Evolutionary conservation across 2,329 filamentous ascomycete genomes (phyloP), one percentile per base, ranked within the genome.

Genomic region (Claviceps paspali): DNA sequence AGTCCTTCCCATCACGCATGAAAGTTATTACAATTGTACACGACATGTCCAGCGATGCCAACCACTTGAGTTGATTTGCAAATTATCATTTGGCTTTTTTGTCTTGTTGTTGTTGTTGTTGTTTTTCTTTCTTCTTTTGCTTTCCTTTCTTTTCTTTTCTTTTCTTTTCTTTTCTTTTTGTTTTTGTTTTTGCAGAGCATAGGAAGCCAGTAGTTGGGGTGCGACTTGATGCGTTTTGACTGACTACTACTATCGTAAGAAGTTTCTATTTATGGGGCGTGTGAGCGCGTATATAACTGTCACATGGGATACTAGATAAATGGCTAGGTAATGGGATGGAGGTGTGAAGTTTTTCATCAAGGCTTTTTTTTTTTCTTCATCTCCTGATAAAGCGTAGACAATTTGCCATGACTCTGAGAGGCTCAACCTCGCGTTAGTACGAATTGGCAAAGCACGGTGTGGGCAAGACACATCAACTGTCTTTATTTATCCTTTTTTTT

Each of bases 21-120:
- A 39, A 33, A 19, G 39, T 40, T 36, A 41, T 35, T 33, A 32
- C 37, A 38, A 45, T 42, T 45, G 41, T 39, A 45, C 47, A 46
- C 7, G 43, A 38, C 45, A 46, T 45, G 38, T 47, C 40, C 38
- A 40, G 42, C 42, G 35, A 42, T 40, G 35, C 22, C 27, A 36
- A 27, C n/a, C 19, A 26, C 29, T 30, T 30, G 3, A 19, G 17
- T 40, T 18, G 19, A 37, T 37, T 17, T 18, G 18, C 27, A 27
- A 38, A 17, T 24, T 22, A 6, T 18, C 11, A 29, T 29, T 29
- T n/a, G 12, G 14, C 27, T 14, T n/a, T 28, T 18, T 27, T 31
- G 12, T 21, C 33, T 34, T 26, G 15, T 17, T 29, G 10, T 28
- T 21, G n/a, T 38, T 23, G 28, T 4, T 22, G 33, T 19, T 29